These are phyloP conservation scores for Groenewaldozyma sp. DNA, from an alignment of 1,139 yeast genomes.

Conservation along the genomic window DNA sequence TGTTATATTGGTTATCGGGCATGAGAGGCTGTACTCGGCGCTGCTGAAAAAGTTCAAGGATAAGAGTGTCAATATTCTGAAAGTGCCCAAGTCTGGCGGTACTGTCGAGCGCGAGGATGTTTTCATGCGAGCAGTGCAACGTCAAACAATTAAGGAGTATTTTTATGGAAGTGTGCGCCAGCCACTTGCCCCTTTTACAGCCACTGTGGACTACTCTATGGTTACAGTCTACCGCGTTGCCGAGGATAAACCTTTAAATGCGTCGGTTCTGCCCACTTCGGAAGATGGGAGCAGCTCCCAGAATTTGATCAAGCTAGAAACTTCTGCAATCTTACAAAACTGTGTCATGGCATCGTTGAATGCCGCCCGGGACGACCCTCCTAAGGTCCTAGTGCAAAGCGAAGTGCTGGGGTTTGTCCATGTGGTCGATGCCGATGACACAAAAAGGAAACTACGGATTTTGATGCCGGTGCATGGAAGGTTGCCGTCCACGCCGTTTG, in stretches of 20 bases:
- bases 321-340: conserved; percentile 55
- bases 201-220: conserved; percentile 44
- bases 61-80: conserved; percentile 39
- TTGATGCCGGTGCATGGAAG: conserved; percentile 83
- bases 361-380: conserved; percentile 42
- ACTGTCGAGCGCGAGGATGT: conserved; percentile 65
- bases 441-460: conserved; percentile 59
- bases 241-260: conserved; percentile 21
- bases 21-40: conserved; percentile 51
- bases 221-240: conserved; percentile 44
- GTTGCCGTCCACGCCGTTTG: conserved; percentile 59
- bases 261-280: conserved; percentile 35
- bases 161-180: conserved; percentile 70
- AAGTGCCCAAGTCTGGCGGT: conserved; percentile 66
- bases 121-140: conserved; percentile 61
- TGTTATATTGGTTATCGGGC: conserved; percentile 33
- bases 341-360: conserved; percentile 67
- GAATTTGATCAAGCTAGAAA: conserved; percentile 35
- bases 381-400: conserved; percentile 44
- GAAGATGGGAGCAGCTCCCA: conserved; percentile 24
- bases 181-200: conserved; percentile 68
- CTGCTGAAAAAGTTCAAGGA: conserved; percentile 48
- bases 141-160: conserved; percentile 71
- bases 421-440: conserved; percentile 55
- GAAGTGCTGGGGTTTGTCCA: conserved; percentile 60